Conservation (phyloP, 768 basidiomycete genomes). For the Austroboletus eburneus region DNA sequence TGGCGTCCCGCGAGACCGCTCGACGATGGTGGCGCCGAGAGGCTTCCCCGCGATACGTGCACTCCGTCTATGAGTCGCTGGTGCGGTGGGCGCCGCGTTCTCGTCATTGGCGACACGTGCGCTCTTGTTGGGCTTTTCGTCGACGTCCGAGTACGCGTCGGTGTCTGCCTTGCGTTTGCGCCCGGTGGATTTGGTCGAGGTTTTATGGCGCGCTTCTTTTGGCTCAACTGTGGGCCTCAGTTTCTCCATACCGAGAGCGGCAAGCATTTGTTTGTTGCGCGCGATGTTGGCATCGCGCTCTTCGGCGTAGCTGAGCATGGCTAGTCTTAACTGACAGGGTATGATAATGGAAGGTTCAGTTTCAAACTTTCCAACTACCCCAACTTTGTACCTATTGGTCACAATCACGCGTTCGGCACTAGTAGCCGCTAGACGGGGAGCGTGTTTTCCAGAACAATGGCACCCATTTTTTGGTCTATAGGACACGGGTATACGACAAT, state of each 20-base stretch:
- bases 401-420: too few species aligned
- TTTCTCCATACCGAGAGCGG: conserved; percentile 36
- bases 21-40: conserved; percentile 42
- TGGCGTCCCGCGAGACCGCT: conserved; percentile 34
- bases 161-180: conserved; percentile 40
- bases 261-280: conserved; percentile 43
- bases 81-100: conserved; percentile 8
- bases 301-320: conserved; percentile 29
- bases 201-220: conserved; percentile 34
- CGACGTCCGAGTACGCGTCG: conserved; percentile 22
- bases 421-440: too few species aligned
- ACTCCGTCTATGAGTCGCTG: conserved; percentile 54
- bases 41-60: conserved; percentile 57
- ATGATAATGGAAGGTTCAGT: too few species aligned
- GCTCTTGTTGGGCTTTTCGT: conserved; percentile 24
- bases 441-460: too few species aligned
- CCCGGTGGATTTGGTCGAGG: neutral
- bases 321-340: too few species aligned
- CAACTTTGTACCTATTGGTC: too few species aligned
- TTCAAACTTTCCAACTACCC: too few species aligned
- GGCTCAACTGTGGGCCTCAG: conserved; percentile 45
- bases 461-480: too few species aligned
- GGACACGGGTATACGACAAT: conserved; percentile 16
- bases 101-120: conserved; percentile 18
- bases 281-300: conserved; percentile 35